Evolutionary conservation across 768 basidiomycete species (phyloP).

Genomic region (Hygrocybe coccinea): DNA sequence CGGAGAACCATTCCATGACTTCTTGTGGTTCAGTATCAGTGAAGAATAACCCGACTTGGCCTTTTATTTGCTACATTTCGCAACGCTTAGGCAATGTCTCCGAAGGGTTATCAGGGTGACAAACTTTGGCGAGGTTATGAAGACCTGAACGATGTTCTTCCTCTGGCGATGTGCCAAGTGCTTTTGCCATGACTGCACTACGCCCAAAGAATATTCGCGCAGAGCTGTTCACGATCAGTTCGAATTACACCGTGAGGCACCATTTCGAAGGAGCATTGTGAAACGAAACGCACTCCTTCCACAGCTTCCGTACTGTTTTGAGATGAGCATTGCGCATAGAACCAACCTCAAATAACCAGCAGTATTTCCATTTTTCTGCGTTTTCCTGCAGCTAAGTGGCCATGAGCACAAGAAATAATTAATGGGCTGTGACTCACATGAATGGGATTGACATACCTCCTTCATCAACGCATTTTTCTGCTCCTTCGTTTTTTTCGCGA

Average conservation of each 20-base stretch:
- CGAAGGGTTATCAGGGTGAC: neutral
- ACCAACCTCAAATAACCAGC: conserved; percentile 93
- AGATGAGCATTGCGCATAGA: conserved; percentile 93
- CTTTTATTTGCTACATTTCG: conserved; percentile 74
- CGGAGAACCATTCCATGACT: conserved; percentile 89
- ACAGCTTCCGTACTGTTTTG: conserved; percentile 87
- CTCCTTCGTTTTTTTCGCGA: conserved; percentile 87
- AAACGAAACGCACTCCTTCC: conserved; percentile 74
- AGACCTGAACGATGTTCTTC: conserved; percentile 81
- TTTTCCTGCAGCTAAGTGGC: conserved; percentile 65
- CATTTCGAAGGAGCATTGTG: neutral
- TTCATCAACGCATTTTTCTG: conserved; percentile 81
- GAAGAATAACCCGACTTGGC: conserved; percentile 90
- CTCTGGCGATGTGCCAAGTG: conserved; percentile 80
- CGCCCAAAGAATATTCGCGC: conserved; percentile 88
- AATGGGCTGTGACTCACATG: neutral
- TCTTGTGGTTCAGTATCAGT: conserved; percentile 88
- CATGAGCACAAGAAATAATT: conserved; percentile 4
- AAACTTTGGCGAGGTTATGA: conserved; percentile 72
- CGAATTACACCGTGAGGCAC: conserved; percentile 4
- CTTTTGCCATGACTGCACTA: conserved; percentile 91
- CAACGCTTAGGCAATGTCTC: conserved; percentile 1
- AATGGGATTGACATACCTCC: conserved; percentile 47
- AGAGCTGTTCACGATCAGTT: conserved; percentile 44
- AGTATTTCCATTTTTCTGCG: conserved; percentile 87